Evolutionary conservation across 2,329 filamentous ascomycete genomes (phyloP).

Genomic region (Capronia epimyces): DNA sequence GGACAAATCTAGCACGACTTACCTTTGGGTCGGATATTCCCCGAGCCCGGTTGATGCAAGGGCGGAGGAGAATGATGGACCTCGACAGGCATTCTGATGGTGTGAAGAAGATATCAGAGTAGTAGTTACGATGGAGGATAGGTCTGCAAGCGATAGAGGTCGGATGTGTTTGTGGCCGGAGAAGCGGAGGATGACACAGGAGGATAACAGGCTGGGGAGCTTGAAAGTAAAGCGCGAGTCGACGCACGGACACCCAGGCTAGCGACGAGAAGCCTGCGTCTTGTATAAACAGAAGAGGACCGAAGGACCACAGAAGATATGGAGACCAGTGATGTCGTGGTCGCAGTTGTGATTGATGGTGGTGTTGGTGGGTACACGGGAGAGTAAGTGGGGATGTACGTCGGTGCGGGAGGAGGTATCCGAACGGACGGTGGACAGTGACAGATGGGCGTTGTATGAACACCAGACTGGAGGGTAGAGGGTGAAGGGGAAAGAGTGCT

Average conservation of each 20-base stretch:
- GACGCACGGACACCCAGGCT: neutral
- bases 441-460: neutral
- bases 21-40: conserved; percentile 41
- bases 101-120: neutral
- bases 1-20: too few relatives aligned
- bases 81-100: conserved; percentile 26
- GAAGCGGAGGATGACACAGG: neutral
- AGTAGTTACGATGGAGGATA: neutral
- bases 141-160: neutral
- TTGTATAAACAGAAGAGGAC: neutral
- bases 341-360: neutral
- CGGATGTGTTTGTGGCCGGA: neutral
- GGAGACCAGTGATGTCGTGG: neutral
- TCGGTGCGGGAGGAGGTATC: neutral
- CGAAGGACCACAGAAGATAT: neutral
- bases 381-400: neutral
- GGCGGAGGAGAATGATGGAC: conserved; percentile 23
- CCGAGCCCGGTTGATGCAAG: conserved; percentile 32
- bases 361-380: neutral
- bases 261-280: neutral
- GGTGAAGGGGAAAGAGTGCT: neutral
- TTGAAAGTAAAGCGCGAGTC: neutral
- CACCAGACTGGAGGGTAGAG: neutral
- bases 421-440: neutral
- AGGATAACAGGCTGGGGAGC: neutral